Evolutionary conservation across 2,329 filamentous ascomycete species (phyloP).

Genomic region (Aplosporella prunicola): DNA sequence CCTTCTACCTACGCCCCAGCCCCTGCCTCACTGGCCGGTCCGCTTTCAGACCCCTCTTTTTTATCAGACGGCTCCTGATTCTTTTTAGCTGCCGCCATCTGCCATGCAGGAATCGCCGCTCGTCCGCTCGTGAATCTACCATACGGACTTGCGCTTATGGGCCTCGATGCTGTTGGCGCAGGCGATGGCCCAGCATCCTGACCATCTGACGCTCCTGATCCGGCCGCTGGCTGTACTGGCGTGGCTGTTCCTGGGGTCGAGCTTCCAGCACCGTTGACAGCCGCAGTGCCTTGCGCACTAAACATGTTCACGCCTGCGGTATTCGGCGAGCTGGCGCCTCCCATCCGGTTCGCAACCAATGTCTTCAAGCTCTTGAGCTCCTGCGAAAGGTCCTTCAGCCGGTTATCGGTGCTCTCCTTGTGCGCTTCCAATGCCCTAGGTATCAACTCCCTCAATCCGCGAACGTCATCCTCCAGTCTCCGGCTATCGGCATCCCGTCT

Average conservation of each 20-base stretch:
- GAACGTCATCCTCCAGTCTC: conserved; percentile 77
- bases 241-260: conserved; percentile 4
- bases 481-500: conserved; percentile 81
- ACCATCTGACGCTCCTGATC: conserved; percentile 1
- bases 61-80: conserved; percentile 36
- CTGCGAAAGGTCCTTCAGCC: conserved; percentile 72
- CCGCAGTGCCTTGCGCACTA: conserved; percentile 4
- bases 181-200: neutral
- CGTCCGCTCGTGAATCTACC: conserved; percentile 24
- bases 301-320: conserved; percentile 12
- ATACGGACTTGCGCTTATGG: conserved; percentile 18
- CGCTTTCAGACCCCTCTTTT: conserved; percentile 33
- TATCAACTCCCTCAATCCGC: conserved; percentile 70
- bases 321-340: conserved; percentile 10
- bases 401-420: conserved; percentile 70
- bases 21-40: conserved; percentile 25
- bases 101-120: conserved; percentile 45
- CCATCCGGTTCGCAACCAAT: conserved; percentile 58
- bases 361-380: conserved; percentile 92
- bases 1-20: conserved; percentile 19
- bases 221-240: conserved; percentile 16
- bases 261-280: conserved; percentile 14
- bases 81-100: conserved; percentile 42
- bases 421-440: conserved; percentile 83
- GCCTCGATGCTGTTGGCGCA: too few species aligned